Evolutionary conservation across 148 eudicot genomes (phyloP).

Genomic region (Salicornia ramosissima): DNA sequence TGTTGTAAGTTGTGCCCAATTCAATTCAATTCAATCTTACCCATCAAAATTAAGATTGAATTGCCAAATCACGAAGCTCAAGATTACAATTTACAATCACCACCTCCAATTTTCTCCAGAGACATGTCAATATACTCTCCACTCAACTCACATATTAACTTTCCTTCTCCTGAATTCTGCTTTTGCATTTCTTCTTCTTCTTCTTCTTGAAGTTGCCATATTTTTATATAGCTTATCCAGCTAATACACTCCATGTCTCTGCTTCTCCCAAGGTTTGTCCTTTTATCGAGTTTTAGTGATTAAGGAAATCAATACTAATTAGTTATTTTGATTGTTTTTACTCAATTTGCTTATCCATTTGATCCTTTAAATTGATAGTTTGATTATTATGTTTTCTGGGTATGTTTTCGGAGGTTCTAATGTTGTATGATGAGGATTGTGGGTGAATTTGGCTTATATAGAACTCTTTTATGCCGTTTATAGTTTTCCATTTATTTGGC

Average conservation of each 20-base stretch:
- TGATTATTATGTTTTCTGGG: not conserved
- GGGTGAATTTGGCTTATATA: not conserved
- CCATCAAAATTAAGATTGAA: not conserved
- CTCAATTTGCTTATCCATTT: not conserved
- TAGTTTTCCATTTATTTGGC: not conserved
- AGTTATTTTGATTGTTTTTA: not conserved
- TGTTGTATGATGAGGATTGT: not conserved
- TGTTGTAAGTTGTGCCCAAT: no score
- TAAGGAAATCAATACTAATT: not conserved
- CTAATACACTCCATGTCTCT: not conserved
- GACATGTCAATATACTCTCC: not conserved
- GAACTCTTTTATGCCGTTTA: not conserved
- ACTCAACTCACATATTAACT: no score
- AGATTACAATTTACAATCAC: not conserved
- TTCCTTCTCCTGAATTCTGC: not conserved
- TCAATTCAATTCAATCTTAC: not conserved
- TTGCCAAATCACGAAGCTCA: not conserved
- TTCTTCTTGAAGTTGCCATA: not conserved
- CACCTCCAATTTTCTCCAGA: not conserved
- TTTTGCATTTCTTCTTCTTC: not conserved
- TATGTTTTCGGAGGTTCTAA: not conserved
- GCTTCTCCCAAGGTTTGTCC: slow-evolving; percentile 14
- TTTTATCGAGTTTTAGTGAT: not conserved
- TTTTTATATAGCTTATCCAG: not conserved
- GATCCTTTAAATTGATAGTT: not conserved